A percentile compares a stretch with the other conserved stretches of the same genome.
phyloP scores from a whole-genome alignment of 1,139 yeast species.

The Scheffersomyces illinoinensis region DNA sequence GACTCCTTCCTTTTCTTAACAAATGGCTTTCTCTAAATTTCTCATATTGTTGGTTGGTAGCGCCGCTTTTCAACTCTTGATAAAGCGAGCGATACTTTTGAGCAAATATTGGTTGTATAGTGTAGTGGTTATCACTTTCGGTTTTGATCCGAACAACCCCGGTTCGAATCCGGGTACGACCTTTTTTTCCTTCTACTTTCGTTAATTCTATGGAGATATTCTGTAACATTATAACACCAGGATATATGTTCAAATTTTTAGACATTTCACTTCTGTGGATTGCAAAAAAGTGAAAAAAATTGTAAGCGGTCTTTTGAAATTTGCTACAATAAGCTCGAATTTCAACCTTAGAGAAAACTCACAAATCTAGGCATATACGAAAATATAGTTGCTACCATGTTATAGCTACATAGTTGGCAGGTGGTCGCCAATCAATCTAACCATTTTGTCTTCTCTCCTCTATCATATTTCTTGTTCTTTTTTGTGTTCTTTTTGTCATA shows the following conservation, averaged over 20 bases:
- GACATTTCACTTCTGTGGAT: not conserved
- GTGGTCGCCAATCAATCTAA: not conserved
- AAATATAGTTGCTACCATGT: no score
- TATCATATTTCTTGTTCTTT: not conserved
- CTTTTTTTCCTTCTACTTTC: conserved; percentile 37
- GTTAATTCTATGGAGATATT: not conserved
- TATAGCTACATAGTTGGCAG: not conserved
- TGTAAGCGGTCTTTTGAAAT: not conserved
- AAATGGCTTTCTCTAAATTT: no score
- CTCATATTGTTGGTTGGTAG: not conserved
- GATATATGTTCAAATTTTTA: not conserved
- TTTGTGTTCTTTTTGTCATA: not conserved
- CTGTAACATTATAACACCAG: not conserved
- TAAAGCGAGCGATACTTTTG: not conserved
- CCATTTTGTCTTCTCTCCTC: not conserved
- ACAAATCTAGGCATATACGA: not conserved
- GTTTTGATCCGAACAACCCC: conserved; percentile 80
- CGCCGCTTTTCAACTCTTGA: not conserved
- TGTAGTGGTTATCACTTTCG: conserved; percentile 54
- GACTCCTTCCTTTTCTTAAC: no score
- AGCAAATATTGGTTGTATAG: conserved; percentile 39
- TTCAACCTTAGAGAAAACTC: not conserved
- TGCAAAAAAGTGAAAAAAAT: not conserved
- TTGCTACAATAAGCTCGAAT: not conserved
- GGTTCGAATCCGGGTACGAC: conserved; percentile 96